A percentile compares a stretch with the other conserved stretches of the same genome.
phyloP scores from a whole-genome alignment of 1,284 basidiomycete genomes.

The Athelia psychrophila region DNA sequence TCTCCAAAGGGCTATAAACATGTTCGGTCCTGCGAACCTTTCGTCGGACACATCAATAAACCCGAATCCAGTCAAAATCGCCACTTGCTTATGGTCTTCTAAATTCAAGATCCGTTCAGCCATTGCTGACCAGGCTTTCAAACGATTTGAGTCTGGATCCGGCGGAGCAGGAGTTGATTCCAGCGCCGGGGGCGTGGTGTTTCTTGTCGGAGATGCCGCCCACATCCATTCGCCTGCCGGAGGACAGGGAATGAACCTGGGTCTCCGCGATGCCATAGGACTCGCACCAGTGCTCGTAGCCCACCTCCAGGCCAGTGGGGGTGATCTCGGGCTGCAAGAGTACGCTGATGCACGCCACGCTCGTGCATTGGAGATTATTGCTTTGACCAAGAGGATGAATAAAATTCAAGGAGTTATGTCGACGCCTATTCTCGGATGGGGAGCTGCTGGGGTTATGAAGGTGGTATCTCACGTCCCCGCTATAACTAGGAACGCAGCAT shows the following conservation, averaged over 20 bases:
- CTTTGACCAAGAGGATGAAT: conserved; percentile 6
- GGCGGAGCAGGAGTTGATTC: conserved; percentile 3
- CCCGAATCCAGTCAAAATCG: conserved; percentile 23
- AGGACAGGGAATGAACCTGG: conserved; percentile 44
- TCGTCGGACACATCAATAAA: conserved; percentile 28
- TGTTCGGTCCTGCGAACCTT: conserved; percentile 22
- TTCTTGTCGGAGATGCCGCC: conserved; percentile 41
- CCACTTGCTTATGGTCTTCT: conserved; percentile 31
- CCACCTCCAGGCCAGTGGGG: conserved; percentile 3
- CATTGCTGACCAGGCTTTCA: conserved; percentile 32
- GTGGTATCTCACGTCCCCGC: too few relatives aligned
- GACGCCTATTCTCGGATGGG: too few relatives aligned
- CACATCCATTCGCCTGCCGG: conserved; percentile 43
- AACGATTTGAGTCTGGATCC: conserved; percentile 16
- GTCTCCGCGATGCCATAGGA: conserved; percentile 38
- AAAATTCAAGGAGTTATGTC: too few relatives aligned
- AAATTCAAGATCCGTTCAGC: conserved; percentile 34
- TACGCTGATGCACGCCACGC: conserved; percentile 3
- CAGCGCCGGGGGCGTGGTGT: conserved; percentile 19
- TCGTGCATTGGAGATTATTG: conserved; percentile 6
- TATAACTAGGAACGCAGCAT: too few relatives aligned
- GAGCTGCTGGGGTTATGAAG: too few relatives aligned
- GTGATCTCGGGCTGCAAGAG: conserved; percentile 3
- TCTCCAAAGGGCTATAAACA: conserved; percentile 30
- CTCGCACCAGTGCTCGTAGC: conserved; percentile 24